Base-by-base conservation (phyloP, 805 yeast species). In the Kregervanrija delftensis region DNA sequence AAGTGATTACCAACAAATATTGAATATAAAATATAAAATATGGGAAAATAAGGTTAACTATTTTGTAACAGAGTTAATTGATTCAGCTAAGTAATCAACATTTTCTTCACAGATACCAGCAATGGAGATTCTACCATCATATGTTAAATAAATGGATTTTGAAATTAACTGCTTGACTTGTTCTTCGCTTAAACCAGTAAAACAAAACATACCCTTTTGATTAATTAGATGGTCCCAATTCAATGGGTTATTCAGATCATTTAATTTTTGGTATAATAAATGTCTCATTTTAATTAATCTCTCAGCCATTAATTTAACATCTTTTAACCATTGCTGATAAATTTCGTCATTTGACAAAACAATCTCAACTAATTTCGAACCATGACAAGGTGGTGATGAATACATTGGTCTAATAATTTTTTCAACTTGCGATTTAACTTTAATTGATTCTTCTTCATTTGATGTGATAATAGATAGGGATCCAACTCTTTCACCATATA, bases 151-250 rank as follows among this genome's bases (percentile, higher is more conserved):
- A 35, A 91, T 83, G 13, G 86, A 79, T 63, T 86, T 80, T 42
- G 74, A 71, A 35, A 75, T 71, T 58, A 91, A 73, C 50, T 72
- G 67, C 47, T 77, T 71, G 40, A 87, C 91, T 67, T 89, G 95
- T 41, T 76, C 79, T 38, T 77, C 70, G 31, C 66, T 61, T 50
- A 91, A 74, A 8, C 96, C 96, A 33, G 97, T 90, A 72, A 76
- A 91, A 57, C 91, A 86, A 68, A 91, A 91, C 98, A 91, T 91
- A 56, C 99, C 99, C 63, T 91, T 84, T 67, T 91, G 98, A 60
- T 81, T 76, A 45, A 85, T 71, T 57, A 91, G 74, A 61, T 86
- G 96, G 44, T 83, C 83, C 98, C 98, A 91, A 63, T 79, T 72
- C 54, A 83, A 60, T 67, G 72, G 60, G 79, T 69, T 60, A 71